Percentiles rank a stretch among this genome's conserved stretches.
Evolutionary conservation across 352 stramenopile species (phyloP).

Genomic region (Pythium angustatum): DNA sequence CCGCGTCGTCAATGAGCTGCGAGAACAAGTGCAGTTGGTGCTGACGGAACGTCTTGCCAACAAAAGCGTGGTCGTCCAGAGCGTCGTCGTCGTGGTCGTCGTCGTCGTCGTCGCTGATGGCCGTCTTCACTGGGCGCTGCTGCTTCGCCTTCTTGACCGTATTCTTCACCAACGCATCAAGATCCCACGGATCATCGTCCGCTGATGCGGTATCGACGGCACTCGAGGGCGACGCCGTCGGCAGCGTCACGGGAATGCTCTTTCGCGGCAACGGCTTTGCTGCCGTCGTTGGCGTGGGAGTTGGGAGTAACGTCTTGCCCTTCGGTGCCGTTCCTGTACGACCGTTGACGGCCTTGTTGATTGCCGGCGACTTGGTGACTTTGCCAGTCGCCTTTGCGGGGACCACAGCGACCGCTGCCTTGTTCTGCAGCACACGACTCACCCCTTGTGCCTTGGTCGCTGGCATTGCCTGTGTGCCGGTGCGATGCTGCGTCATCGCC

Average conservation of each 20-base stretch:
- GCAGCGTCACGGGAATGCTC: not conserved
- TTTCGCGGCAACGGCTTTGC: not conserved
- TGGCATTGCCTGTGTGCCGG: no score
- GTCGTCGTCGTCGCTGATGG: conserved; percentile 10
- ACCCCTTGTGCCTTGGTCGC: no score
- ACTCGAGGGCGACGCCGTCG: not conserved
- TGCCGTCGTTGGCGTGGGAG: no score
- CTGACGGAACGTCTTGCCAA: conserved; percentile 20
- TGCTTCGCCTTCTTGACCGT: conserved; percentile 2
- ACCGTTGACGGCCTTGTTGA: no score
- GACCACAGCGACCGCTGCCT: no score
- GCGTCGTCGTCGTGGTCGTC: not conserved
- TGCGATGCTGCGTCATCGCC: no score
- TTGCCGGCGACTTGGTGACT: no score
- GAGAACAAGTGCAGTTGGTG: conserved; percentile 53
- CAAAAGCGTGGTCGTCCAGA: not conserved
- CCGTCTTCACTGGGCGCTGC: not conserved
- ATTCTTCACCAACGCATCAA: conserved; percentile 20
- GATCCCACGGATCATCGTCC: conserved; percentile 29
- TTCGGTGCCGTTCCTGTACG: not conserved
- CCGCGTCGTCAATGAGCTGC: conserved; percentile 73
- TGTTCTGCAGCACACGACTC: no score
- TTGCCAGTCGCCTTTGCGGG: no score
- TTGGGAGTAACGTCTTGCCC: no score
- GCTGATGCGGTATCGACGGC: no score